Base-by-base conservation (phyloP, 2,329 filamentous ascomycete genomes). In the Colletotrichum australisinense region DNA sequence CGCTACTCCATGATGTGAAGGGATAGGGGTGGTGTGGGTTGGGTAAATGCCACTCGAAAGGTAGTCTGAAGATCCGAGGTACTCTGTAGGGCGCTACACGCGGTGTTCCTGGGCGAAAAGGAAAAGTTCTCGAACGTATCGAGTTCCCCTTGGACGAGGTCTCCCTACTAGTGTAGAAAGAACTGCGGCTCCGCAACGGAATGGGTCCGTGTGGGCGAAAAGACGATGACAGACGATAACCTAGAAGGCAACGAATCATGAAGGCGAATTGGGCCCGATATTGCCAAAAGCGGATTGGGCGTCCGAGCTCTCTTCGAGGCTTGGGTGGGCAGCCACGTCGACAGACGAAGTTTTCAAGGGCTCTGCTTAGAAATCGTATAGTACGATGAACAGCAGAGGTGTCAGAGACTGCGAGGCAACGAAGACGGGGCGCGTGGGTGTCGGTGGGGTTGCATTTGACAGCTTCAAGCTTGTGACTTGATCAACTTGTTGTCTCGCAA, bases 301-400 rank as follows among this genome's bases (percentile, higher is more conserved):
- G 28, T 22, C 62, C 46, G 49, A 49, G 22, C 49, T 19, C 28
- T 32, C 42, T 19, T 49, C 16, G 42, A 49, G 42, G 16, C 38
- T 42, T 26, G 28, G 30, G n/a, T 42, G 38, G 38, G 38, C 38
- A 60, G 70, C 56, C 65, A 69, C 65, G 53, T 72, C 35, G 67
- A 32, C 35, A 56, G 59, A 56, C 30, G 49, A 64, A 56, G n/a
- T 64, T 56, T 64, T 64, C 22, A 16, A 24, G n/a, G 19, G 35
- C 4, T 9, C 42, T 73, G 70, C 67, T 73, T 73, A 73, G 70
- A 73, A 73, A 73, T 73, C 70, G 55, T 55, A 65, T 56, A 24
- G 60, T 69, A 69, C 69, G 69, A 63, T 63, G 52, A n/a, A 30
- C 28, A 55, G 38, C n/a, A 55, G 42, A 58, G 38, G 38, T 28